Base-by-base conservation (phyloP, 306 rosid genomes). In the Urtica urens region DNA sequence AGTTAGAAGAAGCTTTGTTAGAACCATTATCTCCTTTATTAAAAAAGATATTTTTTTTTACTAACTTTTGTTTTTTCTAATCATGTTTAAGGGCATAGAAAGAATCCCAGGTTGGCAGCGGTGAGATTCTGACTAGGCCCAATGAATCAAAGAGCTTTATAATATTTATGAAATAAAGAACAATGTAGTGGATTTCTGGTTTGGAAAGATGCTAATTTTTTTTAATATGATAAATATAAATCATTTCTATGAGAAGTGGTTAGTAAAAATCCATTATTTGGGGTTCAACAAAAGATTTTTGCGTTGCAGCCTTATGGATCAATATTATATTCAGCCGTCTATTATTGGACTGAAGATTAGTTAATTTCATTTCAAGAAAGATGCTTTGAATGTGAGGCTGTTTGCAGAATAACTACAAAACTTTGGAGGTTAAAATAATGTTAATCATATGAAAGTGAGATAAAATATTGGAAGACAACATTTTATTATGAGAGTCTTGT, bases 121-220 rank as follows among this genome's bases (percentile, higher is more conserved):
- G 84, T 78, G 86, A 74, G 83, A 78, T 81, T 81, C 77, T 90
- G 95, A 77, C 95, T 77, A 78, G 78, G 69, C 87, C 85, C 96
- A 78, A 59, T 76, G 93, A 73, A 87, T 72, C 78, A 76, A 47
- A 55, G 51, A 38, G 55, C 77, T 65, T 73, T 68, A 71, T 69
- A 53, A 59, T 70, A 68, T 69, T 71, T 71, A 52, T 52, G 60
- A 62, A 66, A 23, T 43, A 65, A 73, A 61, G 55, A 48, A 34
- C 40, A 19, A 43, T 61, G 49, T 66, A 87, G 94, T 80, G 94
- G 94, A 74, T 47, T 87, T 80, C 94, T 45, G 72, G 87, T 83
- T 78, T 67, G 83, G 75, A 83, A 87, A 78, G 85, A 73, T 70
- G 50, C 70, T 28, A n/a, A n/a, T n/a, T n/a, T 25, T 38, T 58